Evolutionary conservation across 768 basidiomycete species (phyloP).

Genomic region (Suillus decipiens): DNA sequence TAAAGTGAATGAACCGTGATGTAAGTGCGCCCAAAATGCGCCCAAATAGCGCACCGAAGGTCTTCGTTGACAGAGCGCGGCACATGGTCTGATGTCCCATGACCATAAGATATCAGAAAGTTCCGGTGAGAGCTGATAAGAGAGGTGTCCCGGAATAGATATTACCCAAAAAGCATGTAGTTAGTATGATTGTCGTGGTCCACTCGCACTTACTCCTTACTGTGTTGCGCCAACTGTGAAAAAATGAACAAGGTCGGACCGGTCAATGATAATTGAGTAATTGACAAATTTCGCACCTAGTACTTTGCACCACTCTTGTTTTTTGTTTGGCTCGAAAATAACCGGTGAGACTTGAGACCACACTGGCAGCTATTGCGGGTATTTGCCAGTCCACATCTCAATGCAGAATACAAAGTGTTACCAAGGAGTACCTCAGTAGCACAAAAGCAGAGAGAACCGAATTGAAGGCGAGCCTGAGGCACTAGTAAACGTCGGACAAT

Average conservation of each 20-base stretch:
- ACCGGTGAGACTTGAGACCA: not conserved
- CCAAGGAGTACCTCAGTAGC: constrained; percentile 9
- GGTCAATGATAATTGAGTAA: not conserved
- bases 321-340: constrained; percentile 10
- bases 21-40: not conserved
- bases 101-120: constrained; percentile 18
- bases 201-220: too few relatives aligned
- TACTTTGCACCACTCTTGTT: not conserved
- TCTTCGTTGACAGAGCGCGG: constrained; percentile 3
- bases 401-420: constrained; percentile 26
- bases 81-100: constrained; percentile 24
- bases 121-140: constrained; percentile 10
- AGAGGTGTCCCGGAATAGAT: not conserved
- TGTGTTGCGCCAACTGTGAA: not conserved
- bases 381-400: not conserved
- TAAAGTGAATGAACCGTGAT: constrained; percentile 11
- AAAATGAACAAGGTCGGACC: too few relatives aligned
- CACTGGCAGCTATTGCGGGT: not conserved
- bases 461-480: not conserved
- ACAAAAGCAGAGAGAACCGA: not conserved
- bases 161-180: not conserved
- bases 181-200: not conserved
- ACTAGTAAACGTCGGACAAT: not conserved
- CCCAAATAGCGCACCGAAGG: constrained; percentile 8
- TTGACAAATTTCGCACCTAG: not conserved